Evolutionary conservation across 2,329 filamentous ascomycete genomes (phyloP), one percentile per base, ranked within the genome.

Genomic region (Septoria linicola): DNA sequence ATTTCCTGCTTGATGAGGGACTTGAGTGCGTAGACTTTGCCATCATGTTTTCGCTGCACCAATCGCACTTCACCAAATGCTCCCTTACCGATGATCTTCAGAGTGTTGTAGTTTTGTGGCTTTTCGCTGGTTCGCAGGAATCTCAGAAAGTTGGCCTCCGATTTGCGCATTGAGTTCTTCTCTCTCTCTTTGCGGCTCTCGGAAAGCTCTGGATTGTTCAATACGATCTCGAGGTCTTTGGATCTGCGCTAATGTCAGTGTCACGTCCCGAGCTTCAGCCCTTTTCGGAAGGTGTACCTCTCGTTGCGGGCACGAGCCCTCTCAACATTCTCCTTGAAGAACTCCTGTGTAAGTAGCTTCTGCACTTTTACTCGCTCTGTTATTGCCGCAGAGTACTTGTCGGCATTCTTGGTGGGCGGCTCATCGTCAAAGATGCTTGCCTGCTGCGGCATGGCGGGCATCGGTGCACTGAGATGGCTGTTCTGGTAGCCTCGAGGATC

Each of bases 241-340:
- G 95, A 91, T 76, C 92, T 96, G 64, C 58, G 35, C 20, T 37
- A 60, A 11, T 30, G 47, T 66, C 51, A 51, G 49, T 14, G 14
- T 30, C 3, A 19, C 19, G 16, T 7, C 17, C 42, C 19, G 7
- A 11, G 13, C 41, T 16, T 4, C 31, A 13, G 19, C 3, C 8
- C 19, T 17, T 2, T 25, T 13, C 3, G 40, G 20, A 41, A 21
- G 16, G 8, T 68, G 63, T 74, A 95, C 91, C 91, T 87, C 72
- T 95, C 85, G 71, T 99, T 99, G 53, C 93, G 85, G 74, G 97
- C 93, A 62, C 92, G 83, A 44, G 93, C 93, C 63, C 93, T 84
- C 77, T 96, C 92, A 49, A 99, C 95, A 69, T 92, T 97, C 73
- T 99, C 92, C 73, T 95, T 95, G 82, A 97, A 99, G 77, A 97